Evolutionary conservation across 2,329 filamentous ascomycete species (phyloP).

Genomic region (Magnaporthiopsis incrustans): DNA sequence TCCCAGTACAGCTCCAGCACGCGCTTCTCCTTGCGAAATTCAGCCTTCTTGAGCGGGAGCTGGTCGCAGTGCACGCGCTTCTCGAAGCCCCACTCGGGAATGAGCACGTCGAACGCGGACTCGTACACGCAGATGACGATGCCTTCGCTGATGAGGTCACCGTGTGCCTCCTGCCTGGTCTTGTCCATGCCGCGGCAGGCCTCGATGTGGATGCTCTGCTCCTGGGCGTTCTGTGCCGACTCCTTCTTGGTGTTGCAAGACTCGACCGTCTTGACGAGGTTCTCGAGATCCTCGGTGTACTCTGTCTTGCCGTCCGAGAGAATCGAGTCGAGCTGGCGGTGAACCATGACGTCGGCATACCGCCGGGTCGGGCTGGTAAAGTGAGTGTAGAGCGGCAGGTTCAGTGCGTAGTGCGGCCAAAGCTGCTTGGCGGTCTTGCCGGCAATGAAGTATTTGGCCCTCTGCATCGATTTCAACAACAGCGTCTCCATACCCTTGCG

Average conservation of each 20-base stretch:
- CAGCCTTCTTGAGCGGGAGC: slow-evolving; percentile 96
- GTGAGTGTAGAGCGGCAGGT: slow-evolving; percentile 90
- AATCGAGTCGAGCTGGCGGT: slow-evolving; percentile 84
- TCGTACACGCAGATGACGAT: slow-evolving; percentile 97
- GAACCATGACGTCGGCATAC: slow-evolving; percentile 90
- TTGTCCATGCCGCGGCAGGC: slow-evolving; percentile 95
- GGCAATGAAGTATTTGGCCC: slow-evolving; percentile 89
- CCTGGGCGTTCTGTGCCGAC: slow-evolving; percentile 91
- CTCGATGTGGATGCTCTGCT: slow-evolving; percentile 98
- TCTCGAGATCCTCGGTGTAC: slow-evolving; percentile 83
- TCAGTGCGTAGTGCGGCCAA: slow-evolving; percentile 84
- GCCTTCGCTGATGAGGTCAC: slow-evolving; percentile 89
- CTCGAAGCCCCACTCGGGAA: slow-evolving; percentile 97
- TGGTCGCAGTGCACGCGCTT: slow-evolving; percentile 99
- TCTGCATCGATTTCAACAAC: slow-evolving; percentile 88
- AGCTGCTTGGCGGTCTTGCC: slow-evolving; percentile 71
- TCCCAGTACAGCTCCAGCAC: slow-evolving; percentile 98
- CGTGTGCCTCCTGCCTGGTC: slow-evolving; percentile 75
- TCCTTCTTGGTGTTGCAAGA: slow-evolving; percentile 99
- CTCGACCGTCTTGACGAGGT: slow-evolving; percentile 83
- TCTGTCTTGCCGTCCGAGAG: slow-evolving; percentile 76
- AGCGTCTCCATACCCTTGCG: slow-evolving; percentile 98
- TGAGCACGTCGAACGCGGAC: slow-evolving; percentile 95
- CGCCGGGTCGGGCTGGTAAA: slow-evolving; percentile 93
- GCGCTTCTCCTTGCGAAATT: slow-evolving; percentile 93